phyloP scores from a whole-genome alignment of 371 early-diverging fungal species.

The Apophysomyces elegans region DNA sequence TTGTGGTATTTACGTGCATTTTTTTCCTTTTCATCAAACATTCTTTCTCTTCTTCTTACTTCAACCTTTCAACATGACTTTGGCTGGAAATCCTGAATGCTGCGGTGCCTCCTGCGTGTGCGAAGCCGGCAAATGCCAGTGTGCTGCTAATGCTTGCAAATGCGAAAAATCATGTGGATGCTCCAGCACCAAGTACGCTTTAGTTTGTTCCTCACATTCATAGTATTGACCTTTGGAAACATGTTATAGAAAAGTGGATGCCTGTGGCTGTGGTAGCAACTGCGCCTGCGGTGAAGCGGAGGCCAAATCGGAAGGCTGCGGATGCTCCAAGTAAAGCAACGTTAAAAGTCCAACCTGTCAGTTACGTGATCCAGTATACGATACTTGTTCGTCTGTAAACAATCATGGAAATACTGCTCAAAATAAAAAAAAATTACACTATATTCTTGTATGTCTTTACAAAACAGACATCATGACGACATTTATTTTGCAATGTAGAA shows the following conservation, averaged over 20 bases:
- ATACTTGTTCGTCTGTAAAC: too few species aligned
- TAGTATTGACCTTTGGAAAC: too few species aligned
- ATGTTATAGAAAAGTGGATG: background rate
- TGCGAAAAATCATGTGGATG: constrained; percentile 2
- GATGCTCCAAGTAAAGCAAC: background rate
- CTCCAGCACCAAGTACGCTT: background rate
- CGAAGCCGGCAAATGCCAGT: constrained; percentile 2
- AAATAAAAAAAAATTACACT: too few species aligned
- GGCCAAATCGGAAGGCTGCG: constrained; percentile 7
- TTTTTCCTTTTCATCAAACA: background rate
- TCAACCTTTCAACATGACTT: background rate
- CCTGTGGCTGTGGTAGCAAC: constrained; percentile 2
- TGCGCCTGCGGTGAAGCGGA: background rate
- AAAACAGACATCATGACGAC: too few species aligned
- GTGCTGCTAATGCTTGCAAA: constrained; percentile 10
- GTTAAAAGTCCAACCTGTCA: background rate
- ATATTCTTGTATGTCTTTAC: too few species aligned
- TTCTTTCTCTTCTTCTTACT: background rate
- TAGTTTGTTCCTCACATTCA: background rate
- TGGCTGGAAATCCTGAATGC: constrained; percentile 16
- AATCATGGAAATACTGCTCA: too few species aligned
- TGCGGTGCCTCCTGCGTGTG: constrained; percentile 11
- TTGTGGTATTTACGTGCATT: constrained; percentile 1
- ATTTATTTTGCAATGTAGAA: too few species aligned
- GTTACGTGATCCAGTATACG: too few species aligned